A percentile compares a stretch with the other conserved stretches of the same genome.
phyloP scores from a whole-genome alignment of 140 eudicot genomes.

The Oenanthe javanica region DNA sequence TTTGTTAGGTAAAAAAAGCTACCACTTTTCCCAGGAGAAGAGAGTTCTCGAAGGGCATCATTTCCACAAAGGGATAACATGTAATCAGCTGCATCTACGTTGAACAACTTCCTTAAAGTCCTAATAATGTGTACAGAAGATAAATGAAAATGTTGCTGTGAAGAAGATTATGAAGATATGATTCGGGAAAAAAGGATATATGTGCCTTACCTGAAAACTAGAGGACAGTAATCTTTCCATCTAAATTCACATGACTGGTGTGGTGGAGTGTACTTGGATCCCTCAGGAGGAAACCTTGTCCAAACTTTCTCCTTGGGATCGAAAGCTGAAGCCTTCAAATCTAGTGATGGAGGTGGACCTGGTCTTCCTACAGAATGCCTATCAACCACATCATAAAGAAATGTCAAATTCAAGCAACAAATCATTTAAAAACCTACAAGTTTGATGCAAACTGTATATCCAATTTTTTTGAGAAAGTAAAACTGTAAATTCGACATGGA shows the following conservation, averaged over 20 bases:
- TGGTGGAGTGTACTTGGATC: slow-evolving; percentile 94
- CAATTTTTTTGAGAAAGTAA: background rate
- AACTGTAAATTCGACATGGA: background rate
- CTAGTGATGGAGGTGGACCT: slow-evolving; percentile 85
- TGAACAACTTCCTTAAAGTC: slow-evolving; percentile 85
- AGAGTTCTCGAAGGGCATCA: slow-evolving; percentile 90
- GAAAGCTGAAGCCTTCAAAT: slow-evolving; percentile 86
- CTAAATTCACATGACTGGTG: slow-evolving; percentile 83
- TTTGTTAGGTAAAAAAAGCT: slow-evolving; percentile 88
- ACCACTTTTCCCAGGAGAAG: slow-evolving; percentile 97
- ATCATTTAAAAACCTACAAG: background rate
- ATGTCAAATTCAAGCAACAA: background rate
- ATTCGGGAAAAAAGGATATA: background rate
- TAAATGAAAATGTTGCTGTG: background rate
- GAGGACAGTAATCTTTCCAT: slow-evolving; percentile 98
- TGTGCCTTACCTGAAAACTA: slow-evolving; percentile 74
- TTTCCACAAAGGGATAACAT: slow-evolving; percentile 93
- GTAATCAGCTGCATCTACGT: slow-evolving; percentile 98
- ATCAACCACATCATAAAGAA: background rate
- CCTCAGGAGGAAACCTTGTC: slow-evolving; percentile 96
- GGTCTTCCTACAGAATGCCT: slow-evolving; percentile 99
- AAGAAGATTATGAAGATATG: background rate
- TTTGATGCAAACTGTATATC: background rate
- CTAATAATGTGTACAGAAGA: slow-evolving; percentile 19
- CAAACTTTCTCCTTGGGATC: slow-evolving; percentile 92